These are phyloP conservation scores for Candida gorgasii DNA, from an alignment of 805 yeast genomes.

Conservation along the genomic window DNA sequence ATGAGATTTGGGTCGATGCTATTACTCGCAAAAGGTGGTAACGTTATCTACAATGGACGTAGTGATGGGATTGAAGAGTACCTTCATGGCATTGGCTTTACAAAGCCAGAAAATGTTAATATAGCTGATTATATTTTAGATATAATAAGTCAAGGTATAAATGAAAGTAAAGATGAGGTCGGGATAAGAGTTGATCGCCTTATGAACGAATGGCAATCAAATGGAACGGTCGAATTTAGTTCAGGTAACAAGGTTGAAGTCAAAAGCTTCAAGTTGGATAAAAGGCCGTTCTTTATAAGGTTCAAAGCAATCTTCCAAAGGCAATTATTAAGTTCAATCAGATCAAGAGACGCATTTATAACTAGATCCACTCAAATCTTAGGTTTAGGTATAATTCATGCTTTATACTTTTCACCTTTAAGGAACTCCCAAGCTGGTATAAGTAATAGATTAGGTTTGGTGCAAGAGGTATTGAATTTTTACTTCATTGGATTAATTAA, in stretches of 20 bases:
- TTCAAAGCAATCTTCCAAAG: slow-evolving; percentile 33
- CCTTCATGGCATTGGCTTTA: slow-evolving; percentile 51
- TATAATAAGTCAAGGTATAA: slow-evolving; percentile 50
- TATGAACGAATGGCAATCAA: slow-evolving; percentile 27
- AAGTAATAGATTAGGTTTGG: slow-evolving; percentile 68
- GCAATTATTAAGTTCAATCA: slow-evolving; percentile 33
- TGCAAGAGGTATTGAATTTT: slow-evolving; percentile 70
- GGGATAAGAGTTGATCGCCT: slow-evolving; percentile 25
- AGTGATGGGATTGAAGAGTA: slow-evolving; percentile 47
- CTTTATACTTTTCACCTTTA: slow-evolving; percentile 59
- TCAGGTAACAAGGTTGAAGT: slow-evolving; percentile 16
- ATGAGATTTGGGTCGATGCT: slow-evolving; percentile 68
- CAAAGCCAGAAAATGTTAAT: slow-evolving; percentile 55
- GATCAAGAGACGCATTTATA: slow-evolving; percentile 54
- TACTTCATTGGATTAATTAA: slow-evolving; percentile 81
- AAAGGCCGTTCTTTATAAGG: slow-evolving; percentile 26
- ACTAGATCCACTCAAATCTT: slow-evolving; percentile 67
- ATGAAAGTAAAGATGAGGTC: slow-evolving; percentile 25
- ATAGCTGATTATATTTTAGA: slow-evolving; percentile 78
- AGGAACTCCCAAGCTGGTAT: slow-evolving; percentile 48
- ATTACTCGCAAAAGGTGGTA: slow-evolving; percentile 71
- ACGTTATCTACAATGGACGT: slow-evolving; percentile 66
- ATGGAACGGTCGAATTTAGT: slow-evolving; percentile 1
- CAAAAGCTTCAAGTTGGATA: slow-evolving; percentile 28
- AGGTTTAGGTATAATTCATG: slow-evolving; percentile 62